A percentile compares a stretch with the other conserved stretches of the same genome.
These are phyloP conservation scores for Colletotrichum aenigma DNA, from an alignment of 2,329 filamentous ascomycete species.

Conservation along the genomic window DNA sequence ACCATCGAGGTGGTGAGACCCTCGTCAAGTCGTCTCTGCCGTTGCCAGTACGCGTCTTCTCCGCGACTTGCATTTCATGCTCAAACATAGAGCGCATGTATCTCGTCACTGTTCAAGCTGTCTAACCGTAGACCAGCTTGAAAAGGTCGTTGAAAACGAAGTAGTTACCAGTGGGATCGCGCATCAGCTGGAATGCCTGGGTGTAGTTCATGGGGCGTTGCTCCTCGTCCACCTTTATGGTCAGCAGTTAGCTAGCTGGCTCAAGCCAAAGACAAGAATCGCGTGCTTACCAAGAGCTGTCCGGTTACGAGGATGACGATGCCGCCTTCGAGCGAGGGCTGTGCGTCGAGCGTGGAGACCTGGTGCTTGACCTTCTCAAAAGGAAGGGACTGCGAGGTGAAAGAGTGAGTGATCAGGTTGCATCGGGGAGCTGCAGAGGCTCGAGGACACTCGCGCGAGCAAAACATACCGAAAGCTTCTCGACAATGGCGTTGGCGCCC, in stretches of 20 bases:
- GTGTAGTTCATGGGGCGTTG: slow-evolving; percentile 88
- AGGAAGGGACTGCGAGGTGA: slow-evolving; percentile 55
- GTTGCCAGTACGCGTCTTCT: not conserved
- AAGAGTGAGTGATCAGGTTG: not conserved
- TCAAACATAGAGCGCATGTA: not conserved
- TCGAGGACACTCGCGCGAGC: not conserved
- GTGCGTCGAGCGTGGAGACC: slow-evolving; percentile 79
- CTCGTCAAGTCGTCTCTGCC: not conserved
- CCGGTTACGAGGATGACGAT: slow-evolving; percentile 91
- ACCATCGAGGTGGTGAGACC: not conserved
- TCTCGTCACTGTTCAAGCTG: not conserved
- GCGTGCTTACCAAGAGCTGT: slow-evolving; percentile 72
- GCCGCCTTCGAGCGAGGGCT: slow-evolving; percentile 73
- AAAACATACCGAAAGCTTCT: slow-evolving; percentile 77
- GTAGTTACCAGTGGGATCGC: slow-evolving; percentile 70
- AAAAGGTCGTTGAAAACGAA: slow-evolving; percentile 96
- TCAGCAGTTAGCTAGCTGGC: not conserved
- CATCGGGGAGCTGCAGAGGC: not conserved
- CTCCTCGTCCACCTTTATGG: slow-evolving; percentile 80
- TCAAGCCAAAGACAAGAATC: not conserved
- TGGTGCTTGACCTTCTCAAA: slow-evolving; percentile 84
- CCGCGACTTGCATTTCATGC: not conserved
- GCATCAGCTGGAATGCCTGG: slow-evolving; percentile 85
- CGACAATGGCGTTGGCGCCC: slow-evolving; percentile 70
- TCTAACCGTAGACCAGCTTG: slow-evolving; percentile 77